A percentile compares a stretch with the other conserved stretches of the same genome.
Evolutionary conservation across 2,329 filamentous ascomycete genomes (phyloP).

Genomic region (Aspergillus neotritici): DNA sequence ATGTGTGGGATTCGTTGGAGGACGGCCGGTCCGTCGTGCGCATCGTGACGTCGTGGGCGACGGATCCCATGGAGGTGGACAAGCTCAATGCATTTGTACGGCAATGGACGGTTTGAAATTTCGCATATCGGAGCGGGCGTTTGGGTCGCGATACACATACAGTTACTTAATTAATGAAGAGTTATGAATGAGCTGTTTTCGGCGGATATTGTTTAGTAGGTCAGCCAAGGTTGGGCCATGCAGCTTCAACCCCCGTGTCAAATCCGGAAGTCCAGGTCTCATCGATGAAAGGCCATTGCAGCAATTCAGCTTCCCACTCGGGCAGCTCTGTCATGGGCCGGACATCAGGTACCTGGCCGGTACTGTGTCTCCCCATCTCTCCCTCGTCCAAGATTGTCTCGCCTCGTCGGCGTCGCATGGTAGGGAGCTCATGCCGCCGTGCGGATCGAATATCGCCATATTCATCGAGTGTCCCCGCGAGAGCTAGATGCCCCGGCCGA

Average conservation of each 20-base stretch:
- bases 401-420: not conserved
- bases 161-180: too few species aligned
- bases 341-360: conserved; percentile 3
- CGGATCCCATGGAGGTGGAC: conserved; percentile 40
- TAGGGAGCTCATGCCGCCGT: conserved; percentile 17
- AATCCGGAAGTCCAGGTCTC: conserved; percentile 33
- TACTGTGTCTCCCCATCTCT: conserved; percentile 4
- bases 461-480: conserved; percentile 32
- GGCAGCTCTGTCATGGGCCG: conserved; percentile 10
- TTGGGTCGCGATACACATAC: too few species aligned
- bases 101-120: conserved; percentile 17
- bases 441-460: conserved; percentile 33
- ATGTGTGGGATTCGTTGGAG: conserved; percentile 44
- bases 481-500: conserved; percentile 24
- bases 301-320: conserved; percentile 31
- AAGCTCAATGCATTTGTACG: conserved; percentile 26
- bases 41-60: conserved; percentile 49
- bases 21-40: conserved; percentile 40
- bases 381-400: conserved; percentile 6
- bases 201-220: not conserved
- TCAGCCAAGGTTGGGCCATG: conserved; percentile 19
- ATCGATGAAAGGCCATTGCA: conserved; percentile 36
- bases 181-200: too few species aligned
- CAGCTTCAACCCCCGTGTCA: conserved; percentile 27
- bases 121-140: too few species aligned